Percentiles rank a stretch among this genome's conserved stretches.
These are phyloP conservation scores for Panus rudis DNA, from an alignment of 768 basidiomycete genomes.

Conservation along the genomic window DNA sequence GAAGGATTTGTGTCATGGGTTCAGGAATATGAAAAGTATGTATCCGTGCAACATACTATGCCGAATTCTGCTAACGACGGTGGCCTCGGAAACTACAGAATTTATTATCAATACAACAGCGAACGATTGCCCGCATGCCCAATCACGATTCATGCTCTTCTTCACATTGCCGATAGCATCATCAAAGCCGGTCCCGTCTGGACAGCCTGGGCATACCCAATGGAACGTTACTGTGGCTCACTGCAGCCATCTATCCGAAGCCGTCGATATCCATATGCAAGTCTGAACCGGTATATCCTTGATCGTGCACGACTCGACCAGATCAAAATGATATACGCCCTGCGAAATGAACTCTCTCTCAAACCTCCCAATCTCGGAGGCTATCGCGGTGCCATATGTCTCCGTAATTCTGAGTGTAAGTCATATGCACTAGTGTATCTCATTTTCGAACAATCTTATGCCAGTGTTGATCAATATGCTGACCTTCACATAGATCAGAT, in stretches of 20 bases:
- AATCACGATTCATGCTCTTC: slow-evolving; percentile 25
- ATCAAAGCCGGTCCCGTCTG: slow-evolving; percentile 17
- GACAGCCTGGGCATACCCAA: slow-evolving; percentile 24
- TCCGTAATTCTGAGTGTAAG: too few species aligned
- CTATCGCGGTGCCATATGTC: background rate
- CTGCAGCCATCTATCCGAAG: slow-evolving; percentile 16
- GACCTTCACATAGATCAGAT: too few species aligned
- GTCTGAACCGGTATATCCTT: slow-evolving; percentile 11
- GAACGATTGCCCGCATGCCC: slow-evolving; percentile 22
- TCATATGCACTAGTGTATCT: too few species aligned
- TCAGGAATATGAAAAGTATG: slow-evolving; percentile 31
- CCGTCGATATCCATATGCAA: slow-evolving; percentile 14
- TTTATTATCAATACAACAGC: slow-evolving; percentile 24
- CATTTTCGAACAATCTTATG: too few species aligned
- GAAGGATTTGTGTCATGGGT: slow-evolving; percentile 32
- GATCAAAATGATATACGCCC: slow-evolving; percentile 10
- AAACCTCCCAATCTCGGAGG: background rate
- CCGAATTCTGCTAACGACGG: too few species aligned
- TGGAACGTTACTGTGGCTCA: slow-evolving; percentile 22
- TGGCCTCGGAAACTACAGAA: too few species aligned
- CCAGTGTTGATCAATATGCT: too few species aligned
- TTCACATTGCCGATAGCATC: slow-evolving; percentile 25
- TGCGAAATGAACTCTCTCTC: slow-evolving; percentile 3
- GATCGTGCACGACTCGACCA: slow-evolving; percentile 8
- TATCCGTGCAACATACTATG: too few species aligned